These are phyloP conservation scores for Phyllachora maydis DNA, from an alignment of 2,329 filamentous ascomycete species.

Conservation along the genomic window DNA sequence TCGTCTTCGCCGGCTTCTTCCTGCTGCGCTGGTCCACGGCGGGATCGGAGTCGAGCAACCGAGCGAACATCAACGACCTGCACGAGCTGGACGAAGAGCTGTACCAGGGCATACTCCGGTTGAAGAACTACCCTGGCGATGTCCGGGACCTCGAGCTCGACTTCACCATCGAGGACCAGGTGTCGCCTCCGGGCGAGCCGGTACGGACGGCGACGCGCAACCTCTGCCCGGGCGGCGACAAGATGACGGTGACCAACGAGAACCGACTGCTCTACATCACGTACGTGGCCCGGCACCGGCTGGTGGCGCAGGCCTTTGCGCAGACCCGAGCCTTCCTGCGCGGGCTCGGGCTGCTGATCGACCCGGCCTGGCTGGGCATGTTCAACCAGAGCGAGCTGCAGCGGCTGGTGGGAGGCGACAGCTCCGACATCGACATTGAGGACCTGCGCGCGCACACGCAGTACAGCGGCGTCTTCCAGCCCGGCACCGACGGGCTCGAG, in stretches of 20 bases:
- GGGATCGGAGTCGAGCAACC: constrained; percentile 41
- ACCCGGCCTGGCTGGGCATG: constrained; percentile 89
- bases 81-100: constrained; percentile 78
- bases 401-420: constrained; percentile 77
- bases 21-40: constrained; percentile 83
- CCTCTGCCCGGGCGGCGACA: constrained; percentile 56
- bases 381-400: constrained; percentile 95
- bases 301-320: constrained; percentile 57
- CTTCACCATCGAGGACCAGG: constrained; percentile 69
- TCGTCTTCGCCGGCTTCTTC: constrained; percentile 89
- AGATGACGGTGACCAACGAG: constrained; percentile 67
- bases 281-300: constrained; percentile 70
- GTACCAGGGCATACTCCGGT: constrained; percentile 62
- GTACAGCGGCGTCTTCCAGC: constrained; percentile 72
- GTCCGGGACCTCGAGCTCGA: constrained; percentile 66
- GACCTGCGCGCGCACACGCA: constrained; percentile 69
- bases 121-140: constrained; percentile 74
- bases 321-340: constrained; percentile 78
- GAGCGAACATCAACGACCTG: constrained; percentile 85
- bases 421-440: constrained; percentile 65
- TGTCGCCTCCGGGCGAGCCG: constrained; percentile 19
- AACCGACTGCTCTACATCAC: constrained; percentile 91
- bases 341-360: constrained; percentile 72
- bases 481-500: constrained; percentile 76
- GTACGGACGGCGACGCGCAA: constrained; percentile 49